phyloP scores from a whole-genome alignment of 768 basidiomycete genomes.

The Serendipita vermifera region DNA sequence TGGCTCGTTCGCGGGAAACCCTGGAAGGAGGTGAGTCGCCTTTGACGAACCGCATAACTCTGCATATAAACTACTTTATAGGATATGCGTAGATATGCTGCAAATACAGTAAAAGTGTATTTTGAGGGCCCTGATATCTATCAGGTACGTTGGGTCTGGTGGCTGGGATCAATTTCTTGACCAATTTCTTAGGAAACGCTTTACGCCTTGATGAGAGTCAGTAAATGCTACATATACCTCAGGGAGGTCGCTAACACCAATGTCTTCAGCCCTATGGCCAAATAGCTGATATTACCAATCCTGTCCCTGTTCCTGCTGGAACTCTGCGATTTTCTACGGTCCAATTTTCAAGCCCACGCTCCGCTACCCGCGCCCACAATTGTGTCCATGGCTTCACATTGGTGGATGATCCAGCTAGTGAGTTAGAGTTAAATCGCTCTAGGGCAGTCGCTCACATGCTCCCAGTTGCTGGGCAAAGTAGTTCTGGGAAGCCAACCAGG shows the following conservation, averaged over 20 bases:
- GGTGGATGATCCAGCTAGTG: slow-evolving; percentile 13
- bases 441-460: slow-evolving; percentile 1
- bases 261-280: slow-evolving; percentile 60
- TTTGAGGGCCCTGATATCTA: slow-evolving; percentile 84
- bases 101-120: slow-evolving; percentile 53
- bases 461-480: background rate
- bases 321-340: slow-evolving; percentile 52
- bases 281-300: slow-evolving; percentile 51
- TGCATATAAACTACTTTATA: slow-evolving; percentile 25
- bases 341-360: slow-evolving; percentile 45
- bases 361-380: slow-evolving; percentile 75
- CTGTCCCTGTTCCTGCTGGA: slow-evolving; percentile 50
- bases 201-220: slow-evolving; percentile 64
- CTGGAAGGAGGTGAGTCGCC: slow-evolving; percentile 55
- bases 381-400: slow-evolving; percentile 48
- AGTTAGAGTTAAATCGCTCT: slow-evolving; percentile 6
- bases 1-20: slow-evolving; percentile 71
- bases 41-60: background rate
- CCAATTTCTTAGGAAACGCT: slow-evolving; percentile 36
- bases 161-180: background rate
- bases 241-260: slow-evolving; percentile 8
- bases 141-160: slow-evolving; percentile 28
- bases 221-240: slow-evolving; percentile 19
- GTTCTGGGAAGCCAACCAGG: slow-evolving; percentile 23
- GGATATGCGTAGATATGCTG: slow-evolving; percentile 80